phyloP scores from a whole-genome alignment of 1,284 basidiomycete genomes.

The Acaromyces ingoldii region DNA sequence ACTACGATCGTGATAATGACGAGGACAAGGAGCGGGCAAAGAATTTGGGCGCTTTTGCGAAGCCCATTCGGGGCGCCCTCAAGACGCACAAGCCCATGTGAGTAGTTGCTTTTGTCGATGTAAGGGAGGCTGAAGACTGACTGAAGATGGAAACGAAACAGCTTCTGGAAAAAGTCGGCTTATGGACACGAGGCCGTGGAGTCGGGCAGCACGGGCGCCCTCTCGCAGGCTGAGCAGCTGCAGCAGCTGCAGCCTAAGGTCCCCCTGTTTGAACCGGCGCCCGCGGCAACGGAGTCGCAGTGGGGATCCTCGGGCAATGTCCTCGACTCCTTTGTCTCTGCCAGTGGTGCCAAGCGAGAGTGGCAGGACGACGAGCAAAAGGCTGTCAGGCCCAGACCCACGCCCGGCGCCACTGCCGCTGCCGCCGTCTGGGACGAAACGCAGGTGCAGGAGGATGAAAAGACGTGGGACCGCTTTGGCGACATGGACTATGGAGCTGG shows the following conservation, averaged over 20 bases:
- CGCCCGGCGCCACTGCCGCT: slow-evolving; percentile 18
- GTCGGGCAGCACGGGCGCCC: background rate
- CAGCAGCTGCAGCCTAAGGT: slow-evolving; percentile 1
- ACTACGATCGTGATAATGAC: slow-evolving; percentile 48
- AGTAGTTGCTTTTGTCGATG: too few species aligned
- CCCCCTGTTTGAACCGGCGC: too few species aligned
- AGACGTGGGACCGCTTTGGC: slow-evolving; percentile 37
- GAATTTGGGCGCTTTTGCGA: slow-evolving; percentile 45
- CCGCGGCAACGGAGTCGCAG: slow-evolving; percentile 6
- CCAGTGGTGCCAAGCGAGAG: background rate
- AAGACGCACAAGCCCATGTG: slow-evolving; percentile 49
- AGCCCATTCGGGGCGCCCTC: slow-evolving; percentile 48
- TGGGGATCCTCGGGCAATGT: slow-evolving; percentile 5
- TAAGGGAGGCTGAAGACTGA: too few species aligned
- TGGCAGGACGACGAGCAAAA: slow-evolving; percentile 21
- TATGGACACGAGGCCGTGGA: slow-evolving; percentile 3
- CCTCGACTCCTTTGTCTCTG: background rate
- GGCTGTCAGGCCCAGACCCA: slow-evolving; percentile 15
- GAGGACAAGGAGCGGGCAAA: slow-evolving; percentile 41
- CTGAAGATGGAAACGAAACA: too few species aligned
- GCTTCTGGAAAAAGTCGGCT: slow-evolving; percentile 45
- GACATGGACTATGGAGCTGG: slow-evolving; percentile 31
- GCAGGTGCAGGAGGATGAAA: slow-evolving; percentile 38
- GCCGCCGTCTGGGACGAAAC: slow-evolving; percentile 43
- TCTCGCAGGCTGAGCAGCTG: background rate